Percentiles rank a stretch among this genome's conserved stretches.
Conservation (phyloP, 768 basidiomycete species). For the Strobilomyces confusus region DNA sequence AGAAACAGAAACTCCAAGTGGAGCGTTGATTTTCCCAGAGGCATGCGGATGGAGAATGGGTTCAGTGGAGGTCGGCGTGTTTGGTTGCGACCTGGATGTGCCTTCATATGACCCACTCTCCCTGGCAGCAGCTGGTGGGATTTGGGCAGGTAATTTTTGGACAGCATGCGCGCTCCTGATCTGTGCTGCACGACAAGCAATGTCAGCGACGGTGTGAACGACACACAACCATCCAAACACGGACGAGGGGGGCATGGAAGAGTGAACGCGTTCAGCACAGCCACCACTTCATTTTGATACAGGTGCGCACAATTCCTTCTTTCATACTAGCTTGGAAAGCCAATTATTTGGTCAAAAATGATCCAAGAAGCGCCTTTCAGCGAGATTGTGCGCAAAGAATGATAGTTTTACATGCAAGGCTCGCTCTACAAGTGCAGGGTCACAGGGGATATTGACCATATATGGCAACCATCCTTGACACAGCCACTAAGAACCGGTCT, state of each 20-base stretch:
- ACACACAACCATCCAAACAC: constrained; percentile 73
- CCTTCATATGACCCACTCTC: neutral
- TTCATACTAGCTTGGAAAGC: too few species aligned
- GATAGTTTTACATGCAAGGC: too few species aligned
- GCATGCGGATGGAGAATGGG: neutral
- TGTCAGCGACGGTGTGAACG: constrained; percentile 53
- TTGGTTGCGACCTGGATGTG: neutral
- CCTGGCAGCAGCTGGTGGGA: neutral
- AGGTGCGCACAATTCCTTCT: too few species aligned
- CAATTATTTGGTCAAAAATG: too few species aligned
- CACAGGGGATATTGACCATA: neutral
- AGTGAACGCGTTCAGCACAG: constrained; percentile 5
- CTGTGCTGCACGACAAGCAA: constrained; percentile 59
- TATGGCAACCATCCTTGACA: neutral
- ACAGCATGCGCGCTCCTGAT: constrained; percentile 44
- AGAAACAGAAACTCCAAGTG: neutral
- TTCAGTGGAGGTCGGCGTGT: neutral
- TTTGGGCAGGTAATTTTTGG: neutral
- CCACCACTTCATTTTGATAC: constrained; percentile 6
- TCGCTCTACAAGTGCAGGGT: too few species aligned
- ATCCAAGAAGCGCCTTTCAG: too few species aligned
- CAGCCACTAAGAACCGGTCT: constrained; percentile 14
- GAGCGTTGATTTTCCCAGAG: neutral
- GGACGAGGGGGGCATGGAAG: constrained; percentile 61
- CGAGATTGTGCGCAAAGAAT: too few species aligned